phyloP scores from a whole-genome alignment of 1,284 basidiomycete species.

The Ganoderma lucidum region DNA sequence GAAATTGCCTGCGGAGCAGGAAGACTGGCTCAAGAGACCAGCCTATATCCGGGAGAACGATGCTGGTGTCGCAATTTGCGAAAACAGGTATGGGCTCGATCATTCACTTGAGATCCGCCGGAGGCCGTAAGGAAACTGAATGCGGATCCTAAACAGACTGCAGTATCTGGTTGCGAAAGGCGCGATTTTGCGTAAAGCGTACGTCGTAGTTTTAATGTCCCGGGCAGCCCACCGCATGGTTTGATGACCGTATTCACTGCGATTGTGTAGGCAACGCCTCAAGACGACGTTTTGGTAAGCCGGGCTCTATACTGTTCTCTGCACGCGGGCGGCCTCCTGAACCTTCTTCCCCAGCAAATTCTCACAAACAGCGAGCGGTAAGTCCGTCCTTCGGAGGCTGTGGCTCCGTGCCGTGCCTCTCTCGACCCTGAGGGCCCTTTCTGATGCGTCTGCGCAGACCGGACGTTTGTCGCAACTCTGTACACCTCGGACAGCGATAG shows the following conservation, averaged over 20 bases:
- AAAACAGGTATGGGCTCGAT: conserved; percentile 66
- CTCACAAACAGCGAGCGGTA: conserved; percentile 71
- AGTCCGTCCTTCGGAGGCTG: conserved; percentile 26
- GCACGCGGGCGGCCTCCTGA: conserved; percentile 26
- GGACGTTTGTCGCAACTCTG: conserved; percentile 77
- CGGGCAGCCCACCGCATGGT: conserved; percentile 24
- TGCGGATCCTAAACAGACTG: conserved; percentile 52
- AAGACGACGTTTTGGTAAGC: conserved; percentile 80
- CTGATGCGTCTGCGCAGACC: conserved; percentile 49
- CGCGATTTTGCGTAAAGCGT: conserved; percentile 85
- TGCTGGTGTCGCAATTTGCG: conserved; percentile 78
- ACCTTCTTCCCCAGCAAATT: conserved; percentile 65
- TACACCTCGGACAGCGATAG: conserved; percentile 78
- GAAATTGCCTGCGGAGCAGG: conserved; percentile 82
- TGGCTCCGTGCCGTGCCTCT: conserved; percentile 11
- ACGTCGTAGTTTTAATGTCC: conserved; percentile 29
- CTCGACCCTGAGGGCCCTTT: background rate
- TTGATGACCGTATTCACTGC: conserved; percentile 34
- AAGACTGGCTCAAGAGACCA: conserved; percentile 82
- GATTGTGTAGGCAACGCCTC: conserved; percentile 66
- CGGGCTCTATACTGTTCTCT: conserved; percentile 27
- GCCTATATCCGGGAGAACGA: conserved; percentile 81
- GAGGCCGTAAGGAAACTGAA: conserved; percentile 31
- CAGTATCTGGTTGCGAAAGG: conserved; percentile 87
- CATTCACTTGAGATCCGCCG: conserved; percentile 11